phyloP scores from a whole-genome alignment of 2,329 filamentous ascomycete species.

The Akanthomyces uredinophilus region DNA sequence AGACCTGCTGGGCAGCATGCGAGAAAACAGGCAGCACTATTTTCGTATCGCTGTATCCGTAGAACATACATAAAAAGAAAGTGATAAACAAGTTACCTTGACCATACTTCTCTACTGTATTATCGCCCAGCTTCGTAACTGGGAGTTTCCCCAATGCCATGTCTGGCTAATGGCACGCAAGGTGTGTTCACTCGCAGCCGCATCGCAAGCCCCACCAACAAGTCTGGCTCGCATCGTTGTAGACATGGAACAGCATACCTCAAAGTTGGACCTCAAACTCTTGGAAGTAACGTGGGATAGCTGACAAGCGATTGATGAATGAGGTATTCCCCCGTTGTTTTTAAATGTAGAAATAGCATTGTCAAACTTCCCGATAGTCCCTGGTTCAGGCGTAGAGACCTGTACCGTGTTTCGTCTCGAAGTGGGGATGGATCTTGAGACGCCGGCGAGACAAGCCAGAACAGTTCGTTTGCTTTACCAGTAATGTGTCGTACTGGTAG shows the following conservation, averaged over 20 bases:
- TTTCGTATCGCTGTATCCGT: background rate
- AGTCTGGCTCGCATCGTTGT: no score
- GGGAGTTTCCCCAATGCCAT: no score
- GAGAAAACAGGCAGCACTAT: background rate
- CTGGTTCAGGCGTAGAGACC: background rate
- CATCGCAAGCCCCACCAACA: no score
- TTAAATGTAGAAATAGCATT: background rate
- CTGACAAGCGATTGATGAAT: background rate
- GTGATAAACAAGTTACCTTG: no score
- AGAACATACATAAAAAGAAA: background rate
- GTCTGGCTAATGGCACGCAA: no score
- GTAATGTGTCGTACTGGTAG: no score
- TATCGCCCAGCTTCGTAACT: no score
- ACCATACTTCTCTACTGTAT: no score
- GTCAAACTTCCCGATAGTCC: background rate
- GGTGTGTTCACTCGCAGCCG: no score
- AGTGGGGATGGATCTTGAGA: constrained; percentile 4
- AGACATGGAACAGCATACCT: no score
- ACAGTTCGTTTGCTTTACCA: background rate
- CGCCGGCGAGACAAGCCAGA: constrained; percentile 4
- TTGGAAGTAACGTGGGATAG: background rate
- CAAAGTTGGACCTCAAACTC: no score
- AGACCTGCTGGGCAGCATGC: background rate
- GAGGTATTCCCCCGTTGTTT: background rate
- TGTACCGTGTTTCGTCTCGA: background rate